A percentile compares a stretch with the other conserved stretches of the same genome.
These are phyloP conservation scores for Agrocybe chaxingu DNA, from an alignment of 768 basidiomycete species.

Conservation along the genomic window DNA sequence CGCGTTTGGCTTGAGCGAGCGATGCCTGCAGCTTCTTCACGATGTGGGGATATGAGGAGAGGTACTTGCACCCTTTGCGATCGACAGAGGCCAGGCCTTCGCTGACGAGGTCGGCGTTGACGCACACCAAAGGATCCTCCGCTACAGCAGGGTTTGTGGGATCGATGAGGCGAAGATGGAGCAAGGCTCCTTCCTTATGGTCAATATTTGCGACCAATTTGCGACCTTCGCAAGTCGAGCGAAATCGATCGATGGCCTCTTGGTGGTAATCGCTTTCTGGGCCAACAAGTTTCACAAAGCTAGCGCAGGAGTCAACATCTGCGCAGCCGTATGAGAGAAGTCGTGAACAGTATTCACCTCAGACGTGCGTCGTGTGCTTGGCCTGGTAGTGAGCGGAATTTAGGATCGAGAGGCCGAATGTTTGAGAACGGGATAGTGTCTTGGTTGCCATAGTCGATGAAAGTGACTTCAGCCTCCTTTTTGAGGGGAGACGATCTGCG, in stretches of 20 bases:
- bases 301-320: slow-evolving; percentile 23
- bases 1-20: slow-evolving; percentile 62
- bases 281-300: slow-evolving; percentile 83
- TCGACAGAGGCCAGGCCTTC: slow-evolving; percentile 87
- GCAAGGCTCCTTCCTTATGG: slow-evolving; percentile 67
- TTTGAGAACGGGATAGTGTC: slow-evolving; percentile 80
- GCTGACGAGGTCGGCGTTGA: slow-evolving; percentile 87
- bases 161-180: slow-evolving; percentile 93
- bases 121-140: slow-evolving; percentile 67
- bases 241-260: slow-evolving; percentile 87
- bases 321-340: neutral
- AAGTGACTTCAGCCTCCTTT: slow-evolving; percentile 92
- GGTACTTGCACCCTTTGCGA: slow-evolving; percentile 71
- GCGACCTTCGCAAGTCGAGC: slow-evolving; percentile 82
- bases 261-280: slow-evolving; percentile 82
- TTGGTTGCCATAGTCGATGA: slow-evolving; percentile 96
- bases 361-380: slow-evolving; percentile 95
- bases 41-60: slow-evolving; percentile 66
- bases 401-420: slow-evolving; percentile 84
- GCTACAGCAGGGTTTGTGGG: slow-evolving; percentile 68
- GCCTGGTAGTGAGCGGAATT: slow-evolving; percentile 86
- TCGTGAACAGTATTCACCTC: slow-evolving; percentile 43
- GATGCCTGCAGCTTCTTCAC: slow-evolving; percentile 62
- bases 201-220: slow-evolving; percentile 97
- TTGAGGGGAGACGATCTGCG: slow-evolving; percentile 83